phyloP scores from a whole-genome alignment of 768 basidiomycete species.

The Mycena olivaceomarginata region DNA sequence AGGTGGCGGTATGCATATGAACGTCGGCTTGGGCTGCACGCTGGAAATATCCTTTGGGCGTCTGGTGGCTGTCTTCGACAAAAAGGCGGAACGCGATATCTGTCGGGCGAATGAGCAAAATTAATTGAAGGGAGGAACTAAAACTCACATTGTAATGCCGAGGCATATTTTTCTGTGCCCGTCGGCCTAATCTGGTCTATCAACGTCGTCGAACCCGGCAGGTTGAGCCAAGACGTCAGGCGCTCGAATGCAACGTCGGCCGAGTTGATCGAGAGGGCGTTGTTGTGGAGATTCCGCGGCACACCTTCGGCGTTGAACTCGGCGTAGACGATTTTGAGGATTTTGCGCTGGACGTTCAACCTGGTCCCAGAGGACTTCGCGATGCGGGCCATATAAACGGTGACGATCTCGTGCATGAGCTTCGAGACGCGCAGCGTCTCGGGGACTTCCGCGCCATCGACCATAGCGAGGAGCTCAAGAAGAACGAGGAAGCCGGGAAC shows the following conservation, averaged over 20 bases:
- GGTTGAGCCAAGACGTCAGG: slow-evolving; percentile 30
- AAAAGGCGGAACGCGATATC: slow-evolving; percentile 42
- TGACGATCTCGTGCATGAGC: slow-evolving; percentile 42
- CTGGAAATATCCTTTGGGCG: slow-evolving; percentile 42
- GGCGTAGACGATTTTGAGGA: slow-evolving; percentile 42
- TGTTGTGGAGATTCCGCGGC: slow-evolving; percentile 28
- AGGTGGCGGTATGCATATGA: slow-evolving; percentile 39
- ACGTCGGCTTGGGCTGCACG: slow-evolving; percentile 40
- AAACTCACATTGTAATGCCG: slow-evolving; percentile 40
- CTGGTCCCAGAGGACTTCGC: slow-evolving; percentile 21
- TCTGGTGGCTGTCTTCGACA: slow-evolving; percentile 39
- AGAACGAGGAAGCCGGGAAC: slow-evolving; percentile 43
- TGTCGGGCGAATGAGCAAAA: slow-evolving; percentile 4
- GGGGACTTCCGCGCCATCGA: slow-evolving; percentile 36
- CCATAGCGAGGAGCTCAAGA: slow-evolving; percentile 36
- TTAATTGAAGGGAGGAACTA: background rate
- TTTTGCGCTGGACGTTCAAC: slow-evolving; percentile 36
- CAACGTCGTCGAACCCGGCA: slow-evolving; percentile 33
- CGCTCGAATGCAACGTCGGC: slow-evolving; percentile 31
- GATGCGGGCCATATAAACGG: slow-evolving; percentile 41
- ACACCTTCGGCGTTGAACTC: slow-evolving; percentile 44
- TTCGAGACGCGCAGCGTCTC: slow-evolving; percentile 38
- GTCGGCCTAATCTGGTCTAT: slow-evolving; percentile 29
- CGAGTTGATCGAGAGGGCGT: slow-evolving; percentile 37
- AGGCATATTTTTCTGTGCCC: slow-evolving; percentile 34